Evolutionary conservation across 2,329 filamentous ascomycete species (phyloP).

Genomic region (Colletotrichum sojae): DNA sequence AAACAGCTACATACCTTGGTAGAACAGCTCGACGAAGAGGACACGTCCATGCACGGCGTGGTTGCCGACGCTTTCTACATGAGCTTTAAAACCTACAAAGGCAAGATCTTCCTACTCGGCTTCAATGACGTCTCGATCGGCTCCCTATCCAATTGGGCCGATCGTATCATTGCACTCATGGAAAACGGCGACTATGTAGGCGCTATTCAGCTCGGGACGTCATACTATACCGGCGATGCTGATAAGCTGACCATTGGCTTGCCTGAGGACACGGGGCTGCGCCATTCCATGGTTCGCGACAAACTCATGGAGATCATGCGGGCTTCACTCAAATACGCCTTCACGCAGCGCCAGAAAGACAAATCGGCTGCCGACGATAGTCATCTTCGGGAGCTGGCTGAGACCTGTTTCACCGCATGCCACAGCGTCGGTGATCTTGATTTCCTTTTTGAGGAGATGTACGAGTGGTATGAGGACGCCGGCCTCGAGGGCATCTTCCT

Average conservation of each 20-base stretch:
- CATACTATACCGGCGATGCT: constrained; percentile 91
- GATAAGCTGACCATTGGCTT: constrained; percentile 95
- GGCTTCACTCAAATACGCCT: constrained; percentile 91
- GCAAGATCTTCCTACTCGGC: constrained; percentile 91
- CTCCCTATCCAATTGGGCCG: constrained; percentile 96
- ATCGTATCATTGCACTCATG: constrained; percentile 93
- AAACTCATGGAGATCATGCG: constrained; percentile 94
- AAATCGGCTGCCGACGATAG: constrained; percentile 62
- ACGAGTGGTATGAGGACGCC: constrained; percentile 88
- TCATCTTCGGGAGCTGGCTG: constrained; percentile 83
- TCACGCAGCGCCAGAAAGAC: constrained; percentile 74
- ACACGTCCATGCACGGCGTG: constrained; percentile 92
- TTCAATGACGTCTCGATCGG: constrained; percentile 94
- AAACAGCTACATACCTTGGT: constrained; percentile 87
- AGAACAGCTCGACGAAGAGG: constrained; percentile 89
- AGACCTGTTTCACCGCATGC: constrained; percentile 88
- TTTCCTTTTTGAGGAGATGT: constrained; percentile 92
- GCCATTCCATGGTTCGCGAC: constrained; percentile 87
- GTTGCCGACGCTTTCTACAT: constrained; percentile 98
- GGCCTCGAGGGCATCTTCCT: constrained; percentile 83
- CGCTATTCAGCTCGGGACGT: constrained; percentile 90
- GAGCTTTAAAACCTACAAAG: constrained; percentile 97
- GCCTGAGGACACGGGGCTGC: constrained; percentile 82
- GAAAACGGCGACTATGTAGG: constrained; percentile 96
- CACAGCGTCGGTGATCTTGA: constrained; percentile 82